phyloP scores from a whole-genome alignment of 2,329 filamentous ascomycete species.

The Helotiales sp. region DNA sequence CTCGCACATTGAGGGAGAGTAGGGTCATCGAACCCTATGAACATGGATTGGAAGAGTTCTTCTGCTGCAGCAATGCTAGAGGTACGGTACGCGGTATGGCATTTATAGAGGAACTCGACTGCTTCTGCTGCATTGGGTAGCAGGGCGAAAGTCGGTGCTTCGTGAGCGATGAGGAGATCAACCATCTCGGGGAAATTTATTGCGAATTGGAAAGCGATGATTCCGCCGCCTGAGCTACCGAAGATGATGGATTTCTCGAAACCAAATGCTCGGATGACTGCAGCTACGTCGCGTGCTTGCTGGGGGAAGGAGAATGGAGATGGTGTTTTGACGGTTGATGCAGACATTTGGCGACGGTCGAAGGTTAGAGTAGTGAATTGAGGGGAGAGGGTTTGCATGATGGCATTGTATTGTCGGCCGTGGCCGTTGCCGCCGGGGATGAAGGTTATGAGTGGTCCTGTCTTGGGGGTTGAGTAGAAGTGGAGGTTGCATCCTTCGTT shows the following conservation, averaged over 20 bases:
- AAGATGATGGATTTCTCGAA: slow-evolving; percentile 73
- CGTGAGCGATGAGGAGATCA: slow-evolving; percentile 43
- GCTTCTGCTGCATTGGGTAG: no score
- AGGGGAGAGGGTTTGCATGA: slow-evolving; percentile 40
- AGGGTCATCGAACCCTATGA: no score
- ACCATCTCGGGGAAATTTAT: slow-evolving; percentile 41
- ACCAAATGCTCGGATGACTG: slow-evolving; percentile 55
- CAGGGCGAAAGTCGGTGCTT: slow-evolving; percentile 42
- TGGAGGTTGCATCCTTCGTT: no score
- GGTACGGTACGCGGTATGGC: no score
- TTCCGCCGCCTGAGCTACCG: slow-evolving; percentile 48
- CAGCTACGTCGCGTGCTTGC: slow-evolving; percentile 43
- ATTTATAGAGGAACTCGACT: no score
- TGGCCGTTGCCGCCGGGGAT: slow-evolving; percentile 46
- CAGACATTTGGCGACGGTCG: slow-evolving; percentile 45
- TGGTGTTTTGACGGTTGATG: slow-evolving; percentile 37
- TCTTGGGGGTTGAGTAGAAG: no score
- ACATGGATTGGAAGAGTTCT: no score
- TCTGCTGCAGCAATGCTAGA: no score
- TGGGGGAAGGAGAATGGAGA: slow-evolving; percentile 40
- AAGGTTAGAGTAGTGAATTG: slow-evolving; percentile 43
- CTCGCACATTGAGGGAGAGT: no score
- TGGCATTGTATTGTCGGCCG: slow-evolving; percentile 41
- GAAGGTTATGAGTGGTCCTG: no score
- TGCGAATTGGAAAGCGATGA: slow-evolving; percentile 43